A percentile compares a stretch with the other conserved stretches of the same genome.
Evolutionary conservation across 2,329 filamentous ascomycete species (phyloP).

Genomic region (Blumeriella jaapii): DNA sequence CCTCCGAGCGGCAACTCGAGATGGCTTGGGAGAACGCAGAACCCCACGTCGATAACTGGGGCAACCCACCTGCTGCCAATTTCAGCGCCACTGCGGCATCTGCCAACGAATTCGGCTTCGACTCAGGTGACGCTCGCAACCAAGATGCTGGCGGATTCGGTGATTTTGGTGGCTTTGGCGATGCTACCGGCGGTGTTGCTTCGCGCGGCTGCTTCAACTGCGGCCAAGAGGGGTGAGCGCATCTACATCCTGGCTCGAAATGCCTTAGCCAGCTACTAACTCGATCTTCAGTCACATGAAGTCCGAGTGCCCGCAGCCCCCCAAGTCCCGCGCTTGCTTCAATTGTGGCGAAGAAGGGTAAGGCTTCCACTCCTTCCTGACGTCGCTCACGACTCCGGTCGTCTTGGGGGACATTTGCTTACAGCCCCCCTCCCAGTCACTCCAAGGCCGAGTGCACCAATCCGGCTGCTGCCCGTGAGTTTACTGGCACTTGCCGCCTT

Average conservation of each 20-base stretch:
- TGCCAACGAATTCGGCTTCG: no score
- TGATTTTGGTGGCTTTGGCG: constrained; percentile 6
- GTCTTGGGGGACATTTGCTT: background rate
- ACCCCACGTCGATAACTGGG: constrained; percentile 9
- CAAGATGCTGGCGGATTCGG: constrained; percentile 2
- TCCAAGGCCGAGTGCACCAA: constrained; percentile 52
- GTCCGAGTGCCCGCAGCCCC: constrained; percentile 18
- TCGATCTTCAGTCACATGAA: constrained; percentile 9
- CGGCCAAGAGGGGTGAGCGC: constrained; percentile 45
- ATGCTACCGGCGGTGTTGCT: constrained; percentile 3
- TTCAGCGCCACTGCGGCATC: no score
- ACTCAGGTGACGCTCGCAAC: constrained; percentile 6
- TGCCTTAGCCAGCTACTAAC: constrained; percentile 1
- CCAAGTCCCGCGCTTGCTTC: constrained; percentile 17
- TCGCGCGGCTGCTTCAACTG: constrained; percentile 25
- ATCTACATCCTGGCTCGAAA: constrained; percentile 33
- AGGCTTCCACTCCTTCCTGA: constrained; percentile 9
- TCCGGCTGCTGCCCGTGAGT: constrained; percentile 34
- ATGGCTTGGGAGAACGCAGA: no score
- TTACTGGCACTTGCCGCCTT: constrained; percentile 47
- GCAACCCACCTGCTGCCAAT: constrained; percentile 1
- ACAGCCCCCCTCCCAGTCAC: constrained; percentile 36
- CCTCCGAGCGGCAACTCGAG: no score
- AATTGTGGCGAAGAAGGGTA: constrained; percentile 54
- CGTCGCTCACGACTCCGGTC: background rate